A percentile compares a stretch with the other conserved stretches of the same genome.
Evolutionary conservation across 2,329 filamentous ascomycete genomes (phyloP).

Genomic region (Calonectria naviculata): DNA sequence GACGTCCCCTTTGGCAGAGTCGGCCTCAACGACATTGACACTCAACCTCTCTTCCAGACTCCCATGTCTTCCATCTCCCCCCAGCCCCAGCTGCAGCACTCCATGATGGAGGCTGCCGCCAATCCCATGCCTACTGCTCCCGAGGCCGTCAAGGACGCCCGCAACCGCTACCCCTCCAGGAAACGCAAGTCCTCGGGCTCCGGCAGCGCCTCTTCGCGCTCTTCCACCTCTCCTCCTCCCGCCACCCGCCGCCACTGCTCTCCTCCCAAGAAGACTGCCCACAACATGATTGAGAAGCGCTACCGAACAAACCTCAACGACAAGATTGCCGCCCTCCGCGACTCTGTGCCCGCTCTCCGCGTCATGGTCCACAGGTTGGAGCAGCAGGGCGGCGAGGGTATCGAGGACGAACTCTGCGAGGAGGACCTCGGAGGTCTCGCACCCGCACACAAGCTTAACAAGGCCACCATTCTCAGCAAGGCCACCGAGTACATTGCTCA

Average conservation of each 20-base stretch:
- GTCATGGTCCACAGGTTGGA: conserved; percentile 73
- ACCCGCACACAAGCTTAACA: conserved; percentile 91
- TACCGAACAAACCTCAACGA: conserved; percentile 96
- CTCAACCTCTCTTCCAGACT: conserved; percentile 42
- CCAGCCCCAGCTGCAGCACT: conserved; percentile 35
- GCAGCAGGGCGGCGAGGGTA: conserved; percentile 69
- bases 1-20: conserved; percentile 41
- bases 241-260: conserved; percentile 42
- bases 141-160: conserved; percentile 33
- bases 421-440: conserved; percentile 79
- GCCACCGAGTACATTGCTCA: conserved; percentile 52
- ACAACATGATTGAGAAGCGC: conserved; percentile 97
- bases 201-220: conserved; percentile 42
- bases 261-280: conserved; percentile 82
- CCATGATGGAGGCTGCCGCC: conserved; percentile 31
- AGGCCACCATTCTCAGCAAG: conserved; percentile 76
- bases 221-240: conserved; percentile 54
- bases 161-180: conserved; percentile 39
- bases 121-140: conserved; percentile 31
- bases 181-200: conserved; percentile 48
- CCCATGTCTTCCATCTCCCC: conserved; percentile 41
- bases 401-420: conserved; percentile 71
- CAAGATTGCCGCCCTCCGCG: conserved; percentile 89
- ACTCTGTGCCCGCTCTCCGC: conserved; percentile 88
- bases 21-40: conserved; percentile 41